Evolutionary conservation across 768 basidiomycete species (phyloP).

Genomic region (Agaricus bisporus): DNA sequence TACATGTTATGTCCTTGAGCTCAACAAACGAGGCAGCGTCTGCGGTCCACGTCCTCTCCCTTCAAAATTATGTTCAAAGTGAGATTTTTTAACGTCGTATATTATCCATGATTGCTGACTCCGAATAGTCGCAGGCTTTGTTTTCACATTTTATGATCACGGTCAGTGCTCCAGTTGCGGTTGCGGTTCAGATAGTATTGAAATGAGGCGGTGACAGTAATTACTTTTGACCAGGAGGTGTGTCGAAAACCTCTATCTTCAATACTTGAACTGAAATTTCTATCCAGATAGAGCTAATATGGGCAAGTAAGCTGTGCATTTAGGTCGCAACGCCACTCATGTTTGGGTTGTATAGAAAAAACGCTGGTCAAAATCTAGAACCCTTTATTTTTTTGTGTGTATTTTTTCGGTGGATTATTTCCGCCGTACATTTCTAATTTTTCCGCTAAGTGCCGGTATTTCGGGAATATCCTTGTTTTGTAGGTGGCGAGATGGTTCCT

Average conservation of each 20-base stretch:
- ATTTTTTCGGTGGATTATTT: not conserved
- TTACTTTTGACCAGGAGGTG: conserved; percentile 20
- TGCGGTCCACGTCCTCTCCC: not conserved
- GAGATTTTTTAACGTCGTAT: not conserved
- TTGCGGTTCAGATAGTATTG: not conserved
- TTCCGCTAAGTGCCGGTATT: conserved; percentile 16
- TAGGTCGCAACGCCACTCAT: not conserved
- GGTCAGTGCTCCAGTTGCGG: conserved; percentile 6
- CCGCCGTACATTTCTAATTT: not conserved
- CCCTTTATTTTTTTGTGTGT: conserved; percentile 18
- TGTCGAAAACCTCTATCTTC: not conserved
- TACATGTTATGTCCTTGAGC: not conserved
- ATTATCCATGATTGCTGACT: not conserved
- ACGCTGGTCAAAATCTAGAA: conserved; percentile 18
- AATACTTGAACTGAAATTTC: not conserved
- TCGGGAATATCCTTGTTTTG: conserved; percentile 17
- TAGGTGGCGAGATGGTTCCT: conserved; percentile 2
- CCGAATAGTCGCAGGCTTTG: conserved; percentile 15
- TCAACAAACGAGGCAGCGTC: not conserved
- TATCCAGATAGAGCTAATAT: conserved; percentile 18
- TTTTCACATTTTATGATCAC: conserved; percentile 19
- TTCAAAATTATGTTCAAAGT: conserved; percentile 21
- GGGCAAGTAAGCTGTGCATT: conserved; percentile 12
- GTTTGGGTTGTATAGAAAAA: conserved; percentile 9
- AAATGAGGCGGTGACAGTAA: conserved; percentile 4